Conservation (phyloP, 1,284 basidiomycete genomes). For the Pulchroboletus neoregius region DNA sequence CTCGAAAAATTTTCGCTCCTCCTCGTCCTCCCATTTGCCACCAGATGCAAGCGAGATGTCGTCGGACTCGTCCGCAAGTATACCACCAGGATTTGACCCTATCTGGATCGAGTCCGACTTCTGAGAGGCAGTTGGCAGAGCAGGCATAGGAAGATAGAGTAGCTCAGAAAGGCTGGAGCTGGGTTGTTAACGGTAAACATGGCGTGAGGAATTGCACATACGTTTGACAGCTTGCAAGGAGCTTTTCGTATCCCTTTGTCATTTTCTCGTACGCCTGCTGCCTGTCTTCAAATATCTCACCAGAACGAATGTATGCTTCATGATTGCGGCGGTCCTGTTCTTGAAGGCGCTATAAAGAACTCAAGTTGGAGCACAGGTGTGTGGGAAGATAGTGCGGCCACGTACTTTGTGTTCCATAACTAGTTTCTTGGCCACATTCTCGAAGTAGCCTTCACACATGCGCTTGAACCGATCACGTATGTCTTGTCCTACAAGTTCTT, state of each 20-base stretch:
- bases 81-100: constrained; percentile 47
- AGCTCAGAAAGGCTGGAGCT: constrained; percentile 77
- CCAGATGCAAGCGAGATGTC: constrained; percentile 55
- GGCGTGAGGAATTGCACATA: constrained; percentile 34
- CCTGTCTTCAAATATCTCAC: constrained; percentile 98
- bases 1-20: constrained; percentile 93
- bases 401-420: constrained; percentile 86
- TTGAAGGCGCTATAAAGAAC: constrained; percentile 70
- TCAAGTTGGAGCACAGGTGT: not conserved
- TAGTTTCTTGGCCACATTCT: constrained; percentile 86
- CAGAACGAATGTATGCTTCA: constrained; percentile 97
- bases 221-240: constrained; percentile 84
- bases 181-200: constrained; percentile 5
- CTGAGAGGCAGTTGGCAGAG: constrained; percentile 75
- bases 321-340: constrained; percentile 96
- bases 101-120: constrained; percentile 78
- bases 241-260: constrained; percentile 91
- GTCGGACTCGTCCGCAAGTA: constrained; percentile 47
- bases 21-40: constrained; percentile 98
- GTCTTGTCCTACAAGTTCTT: constrained; percentile 79
- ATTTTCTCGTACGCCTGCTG: constrained; percentile 99
- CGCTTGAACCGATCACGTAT: constrained; percentile 86
- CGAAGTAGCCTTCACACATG: constrained; percentile 93
- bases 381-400: constrained; percentile 7
- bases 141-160: constrained; percentile 76